Evolutionary conservation across 495 filamentous ascomycete genomes (phyloP).

Genomic region (Penicillium desertorum): DNA sequence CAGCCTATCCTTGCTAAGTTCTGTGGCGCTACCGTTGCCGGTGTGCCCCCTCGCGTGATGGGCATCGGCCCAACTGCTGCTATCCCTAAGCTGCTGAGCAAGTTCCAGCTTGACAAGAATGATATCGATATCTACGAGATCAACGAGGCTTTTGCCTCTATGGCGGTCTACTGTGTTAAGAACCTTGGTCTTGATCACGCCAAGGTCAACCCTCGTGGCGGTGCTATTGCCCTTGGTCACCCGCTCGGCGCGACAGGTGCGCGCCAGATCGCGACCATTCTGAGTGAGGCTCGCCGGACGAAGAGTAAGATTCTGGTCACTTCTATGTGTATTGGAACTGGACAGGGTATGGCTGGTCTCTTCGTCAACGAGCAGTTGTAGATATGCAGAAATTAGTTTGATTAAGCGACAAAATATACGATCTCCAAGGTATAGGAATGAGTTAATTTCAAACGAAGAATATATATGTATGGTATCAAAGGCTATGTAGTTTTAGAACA

Average conservation of each 20-base stretch:
- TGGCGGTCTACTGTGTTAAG: constrained; percentile 91
- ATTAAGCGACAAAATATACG: constrained; percentile 2
- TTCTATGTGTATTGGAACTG: constrained; percentile 85
- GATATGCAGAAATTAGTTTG: constrained; percentile 12
- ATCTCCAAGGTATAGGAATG: background rate
- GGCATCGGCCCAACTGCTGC: constrained; percentile 92
- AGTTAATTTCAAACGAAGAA: background rate
- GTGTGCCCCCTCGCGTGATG: constrained; percentile 91
- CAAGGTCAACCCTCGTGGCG: constrained; percentile 88
- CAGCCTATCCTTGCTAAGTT: constrained; percentile 95
- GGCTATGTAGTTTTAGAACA: background rate
- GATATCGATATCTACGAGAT: constrained; percentile 91
- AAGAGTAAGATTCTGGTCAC: constrained; percentile 83
- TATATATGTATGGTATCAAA: constrained; percentile 6
- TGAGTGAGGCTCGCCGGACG: constrained; percentile 73
- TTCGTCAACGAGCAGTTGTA: constrained; percentile 75
- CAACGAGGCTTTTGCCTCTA: constrained; percentile 96
- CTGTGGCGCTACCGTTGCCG: constrained; percentile 85
- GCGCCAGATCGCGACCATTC: constrained; percentile 78
- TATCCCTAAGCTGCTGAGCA: constrained; percentile 86
- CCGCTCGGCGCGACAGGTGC: constrained; percentile 79
- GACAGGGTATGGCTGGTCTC: constrained; percentile 81
- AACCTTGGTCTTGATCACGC: constrained; percentile 71
- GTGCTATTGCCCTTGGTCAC: constrained; percentile 78
- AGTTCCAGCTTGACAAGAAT: constrained; percentile 73